Percentiles rank a stretch among this genome's conserved stretches.
phyloP scores from a whole-genome alignment of 1,284 basidiomycete species.

The Rhodotorula sp. region DNA sequence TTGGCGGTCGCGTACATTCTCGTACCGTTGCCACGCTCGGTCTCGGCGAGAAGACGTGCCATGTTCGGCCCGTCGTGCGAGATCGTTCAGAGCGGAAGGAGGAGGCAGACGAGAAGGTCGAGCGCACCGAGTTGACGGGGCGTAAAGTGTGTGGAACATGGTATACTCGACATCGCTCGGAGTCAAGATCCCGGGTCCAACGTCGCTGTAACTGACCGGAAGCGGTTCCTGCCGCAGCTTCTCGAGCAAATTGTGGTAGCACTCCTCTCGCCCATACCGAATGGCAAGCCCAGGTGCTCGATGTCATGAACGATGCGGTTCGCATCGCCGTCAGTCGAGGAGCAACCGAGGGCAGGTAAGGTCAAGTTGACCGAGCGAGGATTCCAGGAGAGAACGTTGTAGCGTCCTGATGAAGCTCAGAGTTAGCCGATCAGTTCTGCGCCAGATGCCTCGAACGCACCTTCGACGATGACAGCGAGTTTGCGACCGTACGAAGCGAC shows the following conservation, averaged over 20 bases:
- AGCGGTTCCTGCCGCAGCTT: conserved; percentile 18
- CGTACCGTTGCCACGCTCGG: conserved; percentile 9
- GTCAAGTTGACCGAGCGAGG: conserved; percentile 42
- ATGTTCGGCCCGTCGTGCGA: conserved; percentile 11
- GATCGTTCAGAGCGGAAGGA: not conserved
- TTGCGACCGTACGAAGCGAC: conserved; percentile 15
- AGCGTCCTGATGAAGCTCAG: conserved; percentile 11
- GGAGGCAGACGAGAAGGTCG: no score
- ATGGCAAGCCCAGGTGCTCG: conserved; percentile 22
- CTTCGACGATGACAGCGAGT: conserved; percentile 28
- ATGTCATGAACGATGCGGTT: conserved; percentile 21
- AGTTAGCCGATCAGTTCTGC: no score
- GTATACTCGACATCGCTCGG: conserved; percentile 27
- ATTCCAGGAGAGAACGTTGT: conserved; percentile 41
- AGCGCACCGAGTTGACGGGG: conserved; percentile 16
- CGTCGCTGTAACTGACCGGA: conserved; percentile 18
- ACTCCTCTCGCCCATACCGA: not conserved
- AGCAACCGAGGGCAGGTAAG: conserved; percentile 30
- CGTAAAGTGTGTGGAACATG: conserved; percentile 28
- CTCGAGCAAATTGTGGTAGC: conserved; percentile 17
- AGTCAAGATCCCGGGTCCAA: conserved; percentile 30
- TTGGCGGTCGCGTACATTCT: conserved; percentile 18
- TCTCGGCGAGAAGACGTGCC: conserved; percentile 11
- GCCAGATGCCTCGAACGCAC: not conserved
- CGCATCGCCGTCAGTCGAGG: conserved; percentile 18